Evolutionary conservation across 345 rosid species (phyloP).

Genomic region (Acer saccharum): DNA sequence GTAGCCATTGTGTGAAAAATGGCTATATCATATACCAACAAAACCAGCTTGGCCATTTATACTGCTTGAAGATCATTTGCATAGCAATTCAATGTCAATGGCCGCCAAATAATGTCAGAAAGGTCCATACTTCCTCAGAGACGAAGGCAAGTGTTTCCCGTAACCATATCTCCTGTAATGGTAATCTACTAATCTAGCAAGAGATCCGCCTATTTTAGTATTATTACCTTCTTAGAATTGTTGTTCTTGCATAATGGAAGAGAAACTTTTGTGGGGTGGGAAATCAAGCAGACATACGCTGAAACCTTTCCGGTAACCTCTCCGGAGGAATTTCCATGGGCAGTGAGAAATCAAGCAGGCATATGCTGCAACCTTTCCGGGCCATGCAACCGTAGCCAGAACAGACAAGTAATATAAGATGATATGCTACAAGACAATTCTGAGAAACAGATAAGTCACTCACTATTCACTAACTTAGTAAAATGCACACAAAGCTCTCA

Average conservation of each 20-base stretch:
- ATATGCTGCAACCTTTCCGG: background rate
- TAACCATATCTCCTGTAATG: background rate
- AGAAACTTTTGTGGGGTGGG: no score
- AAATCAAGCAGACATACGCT: background rate
- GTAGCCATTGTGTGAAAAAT: background rate
- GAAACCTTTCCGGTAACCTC: no score
- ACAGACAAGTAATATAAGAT: background rate
- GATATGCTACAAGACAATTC: background rate
- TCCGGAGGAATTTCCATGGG: background rate
- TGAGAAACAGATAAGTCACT: background rate
- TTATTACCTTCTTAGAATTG: background rate
- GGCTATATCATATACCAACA: background rate
- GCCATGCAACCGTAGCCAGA: background rate
- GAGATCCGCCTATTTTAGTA: background rate
- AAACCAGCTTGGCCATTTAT: background rate
- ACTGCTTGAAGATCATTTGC: background rate
- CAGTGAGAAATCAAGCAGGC: background rate
- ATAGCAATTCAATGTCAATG: no score
- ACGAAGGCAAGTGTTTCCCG: slow-evolving; percentile 8
- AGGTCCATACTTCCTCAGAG: background rate
- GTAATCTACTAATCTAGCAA: background rate
- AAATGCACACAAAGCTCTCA: background rate
- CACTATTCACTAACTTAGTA: background rate
- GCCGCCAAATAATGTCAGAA: background rate
- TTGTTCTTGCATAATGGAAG: background rate